Conservation (phyloP, 2,329 filamentous ascomycete species). For the Aspergillus tamarii region DNA sequence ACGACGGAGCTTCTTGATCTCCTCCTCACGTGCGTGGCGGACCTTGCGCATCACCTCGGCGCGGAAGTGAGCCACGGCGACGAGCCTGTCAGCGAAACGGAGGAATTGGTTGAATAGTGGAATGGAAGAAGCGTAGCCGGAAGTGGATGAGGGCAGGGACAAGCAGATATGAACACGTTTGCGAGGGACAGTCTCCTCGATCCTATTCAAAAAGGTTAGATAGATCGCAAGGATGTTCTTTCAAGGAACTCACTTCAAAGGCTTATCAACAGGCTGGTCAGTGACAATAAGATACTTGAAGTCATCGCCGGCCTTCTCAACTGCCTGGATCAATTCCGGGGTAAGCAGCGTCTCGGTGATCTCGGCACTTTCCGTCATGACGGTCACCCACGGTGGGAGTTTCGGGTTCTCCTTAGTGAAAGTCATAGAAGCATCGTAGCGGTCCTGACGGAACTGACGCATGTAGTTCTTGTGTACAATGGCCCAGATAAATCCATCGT, state of each 20-base stretch:
- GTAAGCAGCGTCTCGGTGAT: constrained; percentile 87
- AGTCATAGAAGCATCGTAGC: constrained; percentile 92
- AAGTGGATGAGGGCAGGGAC: constrained; percentile 65
- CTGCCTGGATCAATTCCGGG: constrained; percentile 79
- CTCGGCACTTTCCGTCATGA: constrained; percentile 97
- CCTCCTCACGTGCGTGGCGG: constrained; percentile 75
- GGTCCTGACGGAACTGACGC: constrained; percentile 85
- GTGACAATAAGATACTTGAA: constrained; percentile 87
- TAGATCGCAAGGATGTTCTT: neutral
- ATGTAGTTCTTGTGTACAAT: constrained; percentile 94
- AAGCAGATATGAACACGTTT: constrained; percentile 83
- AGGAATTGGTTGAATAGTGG: constrained; percentile 82
- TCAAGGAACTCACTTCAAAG: constrained; percentile 68
- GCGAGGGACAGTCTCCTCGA: constrained; percentile 80
- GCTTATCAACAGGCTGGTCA: constrained; percentile 87
- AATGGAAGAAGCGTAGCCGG: constrained; percentile 66
- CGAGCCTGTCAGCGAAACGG: constrained; percentile 81
- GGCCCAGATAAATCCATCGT: constrained; percentile 92
- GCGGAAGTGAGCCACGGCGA: constrained; percentile 78
- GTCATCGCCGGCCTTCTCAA: constrained; percentile 75
- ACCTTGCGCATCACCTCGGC: constrained; percentile 88
- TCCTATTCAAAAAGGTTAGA: constrained; percentile 49
- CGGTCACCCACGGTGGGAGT: constrained; percentile 83
- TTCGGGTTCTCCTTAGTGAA: constrained; percentile 90
- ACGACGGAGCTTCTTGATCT: constrained; percentile 77